Conservation (phyloP, 257 asterid species). For the Solanum clarkiae region DNA sequence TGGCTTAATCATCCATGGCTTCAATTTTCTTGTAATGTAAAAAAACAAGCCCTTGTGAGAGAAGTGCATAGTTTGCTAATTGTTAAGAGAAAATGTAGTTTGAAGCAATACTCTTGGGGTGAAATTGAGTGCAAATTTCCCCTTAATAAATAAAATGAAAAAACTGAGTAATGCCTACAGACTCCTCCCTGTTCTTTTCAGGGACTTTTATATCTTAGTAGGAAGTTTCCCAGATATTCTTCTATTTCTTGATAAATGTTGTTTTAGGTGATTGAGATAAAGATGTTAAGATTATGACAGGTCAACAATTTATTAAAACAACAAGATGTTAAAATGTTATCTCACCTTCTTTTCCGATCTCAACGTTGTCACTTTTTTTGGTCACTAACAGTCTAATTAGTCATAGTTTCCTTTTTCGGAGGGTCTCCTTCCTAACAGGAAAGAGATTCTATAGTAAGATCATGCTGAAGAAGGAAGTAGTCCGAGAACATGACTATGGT, state of each 20-base stretch:
- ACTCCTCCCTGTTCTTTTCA: background rate
- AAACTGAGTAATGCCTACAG: background rate
- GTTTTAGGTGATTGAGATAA: background rate
- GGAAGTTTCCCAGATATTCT: background rate
- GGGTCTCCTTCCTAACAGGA: background rate
- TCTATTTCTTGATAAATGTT: background rate
- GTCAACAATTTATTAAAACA: background rate
- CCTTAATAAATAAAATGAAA: background rate
- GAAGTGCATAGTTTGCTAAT: background rate
- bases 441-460: background rate
- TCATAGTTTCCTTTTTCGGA: too few relatives aligned
- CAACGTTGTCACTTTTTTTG: too few relatives aligned
- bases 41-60: background rate
- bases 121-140: background rate
- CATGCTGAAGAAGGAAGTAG: background rate
- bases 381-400: too few relatives aligned
- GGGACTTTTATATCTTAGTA: background rate
- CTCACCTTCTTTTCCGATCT: too few relatives aligned
- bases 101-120: background rate
- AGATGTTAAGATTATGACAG: background rate
- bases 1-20: background rate
- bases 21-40: background rate
- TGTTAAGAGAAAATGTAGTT: background rate
- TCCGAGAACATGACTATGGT: background rate
- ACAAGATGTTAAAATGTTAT: background rate